Percentiles rank a stretch among this genome's conserved stretches.
phyloP scores from a whole-genome alignment of 2,329 filamentous ascomycete genomes.

The Juglanconis sp. region DNA sequence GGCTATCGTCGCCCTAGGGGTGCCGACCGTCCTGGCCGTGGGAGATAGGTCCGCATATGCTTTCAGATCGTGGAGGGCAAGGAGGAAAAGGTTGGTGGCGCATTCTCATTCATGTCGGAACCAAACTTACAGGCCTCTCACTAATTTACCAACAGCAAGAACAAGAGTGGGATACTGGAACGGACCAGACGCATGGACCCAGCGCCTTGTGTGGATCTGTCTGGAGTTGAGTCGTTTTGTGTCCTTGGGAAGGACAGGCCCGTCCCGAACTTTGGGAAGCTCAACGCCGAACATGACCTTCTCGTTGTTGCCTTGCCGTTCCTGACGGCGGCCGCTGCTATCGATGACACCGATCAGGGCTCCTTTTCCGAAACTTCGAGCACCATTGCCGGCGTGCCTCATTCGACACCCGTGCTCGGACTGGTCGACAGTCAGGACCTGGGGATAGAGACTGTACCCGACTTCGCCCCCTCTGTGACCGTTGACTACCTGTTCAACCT shows the following conservation, averaged over 20 bases:
- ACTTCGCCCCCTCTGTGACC: constrained; percentile 1
- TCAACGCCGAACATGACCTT: constrained; percentile 18
- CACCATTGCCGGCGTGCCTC: constrained; percentile 16
- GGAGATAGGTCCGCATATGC: constrained; percentile 1
- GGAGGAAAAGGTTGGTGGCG: constrained; percentile 15
- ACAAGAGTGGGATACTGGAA: constrained; percentile 4
- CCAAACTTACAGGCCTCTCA: background rate
- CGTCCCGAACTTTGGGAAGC: constrained; percentile 16
- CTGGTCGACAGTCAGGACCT: constrained; percentile 20
- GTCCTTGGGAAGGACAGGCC: constrained; percentile 19
- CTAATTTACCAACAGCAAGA: constrained; percentile 12
- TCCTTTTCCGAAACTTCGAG: constrained; percentile 18
- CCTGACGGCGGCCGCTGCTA: constrained; percentile 1
- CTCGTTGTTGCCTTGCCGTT: constrained; percentile 18
- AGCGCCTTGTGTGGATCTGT: constrained; percentile 14
- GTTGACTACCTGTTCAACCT: constrained; percentile 16
- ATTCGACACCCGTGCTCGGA: constrained; percentile 15
- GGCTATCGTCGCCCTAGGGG: constrained; percentile 23
- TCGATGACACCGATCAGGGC: constrained; percentile 11
- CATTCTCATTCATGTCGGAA: background rate
- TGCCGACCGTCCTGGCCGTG: constrained; percentile 20
- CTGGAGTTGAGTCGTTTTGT: constrained; percentile 19
- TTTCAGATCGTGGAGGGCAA: constrained; percentile 8
- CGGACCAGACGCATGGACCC: constrained; percentile 13
- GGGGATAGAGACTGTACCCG: constrained; percentile 1